phyloP scores from a whole-genome alignment of 73 alveolate genomes.

The Paramecium octaurelia region DNA sequence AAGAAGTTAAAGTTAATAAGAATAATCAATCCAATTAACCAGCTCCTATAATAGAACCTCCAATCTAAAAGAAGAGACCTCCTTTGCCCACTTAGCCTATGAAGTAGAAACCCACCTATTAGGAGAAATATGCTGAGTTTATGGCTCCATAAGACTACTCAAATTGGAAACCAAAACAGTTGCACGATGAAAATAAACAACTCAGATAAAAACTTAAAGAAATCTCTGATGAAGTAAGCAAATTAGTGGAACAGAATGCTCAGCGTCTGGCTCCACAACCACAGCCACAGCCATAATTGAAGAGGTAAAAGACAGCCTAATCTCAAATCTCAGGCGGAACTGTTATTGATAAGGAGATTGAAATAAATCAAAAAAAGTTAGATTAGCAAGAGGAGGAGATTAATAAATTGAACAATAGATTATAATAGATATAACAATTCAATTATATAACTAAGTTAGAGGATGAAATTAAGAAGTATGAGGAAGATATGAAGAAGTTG shows the following conservation, averaged over 20 bases:
- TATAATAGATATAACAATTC: neutral
- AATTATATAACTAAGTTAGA: neutral
- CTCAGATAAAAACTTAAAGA: neutral
- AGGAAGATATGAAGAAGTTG: neutral
- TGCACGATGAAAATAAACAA: neutral
- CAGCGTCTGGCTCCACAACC: neutral
- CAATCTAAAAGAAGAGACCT: neutral
- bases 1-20: neutral
- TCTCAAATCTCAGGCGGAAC: neutral
- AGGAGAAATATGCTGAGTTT: neutral
- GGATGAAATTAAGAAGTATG: neutral
- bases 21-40: neutral
- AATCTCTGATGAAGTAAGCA: neutral
- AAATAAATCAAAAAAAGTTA: neutral
- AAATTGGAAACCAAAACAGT: slow-evolving; percentile 11
- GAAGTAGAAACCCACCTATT: neutral
- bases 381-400: neutral
- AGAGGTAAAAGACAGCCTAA: neutral
- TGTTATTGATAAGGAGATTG: neutral
- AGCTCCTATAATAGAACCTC: neutral
- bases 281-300: neutral
- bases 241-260: neutral
- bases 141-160: neutral
- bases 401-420: neutral
- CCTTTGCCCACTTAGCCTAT: neutral